Base-by-base conservation (phyloP, 2,329 filamentous ascomycete species). In the Ophiostoma angusticollis region DNA sequence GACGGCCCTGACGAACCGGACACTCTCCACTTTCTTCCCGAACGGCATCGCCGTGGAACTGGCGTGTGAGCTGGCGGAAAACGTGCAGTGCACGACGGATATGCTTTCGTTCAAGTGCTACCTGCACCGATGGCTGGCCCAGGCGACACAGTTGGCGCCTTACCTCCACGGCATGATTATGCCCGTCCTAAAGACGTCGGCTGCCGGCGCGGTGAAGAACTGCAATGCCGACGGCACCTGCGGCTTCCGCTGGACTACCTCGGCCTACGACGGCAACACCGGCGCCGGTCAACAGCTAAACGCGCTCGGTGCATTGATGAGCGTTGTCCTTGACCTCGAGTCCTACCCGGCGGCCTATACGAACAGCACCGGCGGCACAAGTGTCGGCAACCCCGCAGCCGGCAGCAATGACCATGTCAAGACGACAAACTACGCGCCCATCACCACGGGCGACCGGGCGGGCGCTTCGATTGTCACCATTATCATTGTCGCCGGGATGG, bases 21-120 rank as follows among this genome's bases (percentile, higher is more conserved):
- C 65, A 1, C 45, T 69, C n/a, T 51, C 59, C 12, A 58, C 63
- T 42, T 75, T 75, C 58, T 74, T 74, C 59, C 63, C 63, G 30
- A 57, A 72, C 12, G 67, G 67, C 30, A 64, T 80, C 47, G 74
- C 81, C 49, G 74, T 62, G 40, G 83, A 89, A 56, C 58, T 72
- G 3, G 64, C 74, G 11, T 89, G 83, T 59, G 80, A 85, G 48
- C 47, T 50, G n/a, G 9, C 31, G 8, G 49, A 54, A 17, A 42
- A 43, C 41, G 39, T 50, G 17, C 59, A 65, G 3, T 89, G 84
- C 62, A 78, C 78, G 42, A 65, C 71, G 34, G 84, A 89, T 50
- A 81, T 85, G 65, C 58, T 73, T 43, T 73, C 74, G 2, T 86
- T 80, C 69, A 84, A 84, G 58, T 79, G 78, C 28, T 77, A 78